Evolutionary conservation across 305 asterid species (phyloP), one percentile per base, ranked within the genome.

Genomic region (Fraxinus sp.): DNA sequence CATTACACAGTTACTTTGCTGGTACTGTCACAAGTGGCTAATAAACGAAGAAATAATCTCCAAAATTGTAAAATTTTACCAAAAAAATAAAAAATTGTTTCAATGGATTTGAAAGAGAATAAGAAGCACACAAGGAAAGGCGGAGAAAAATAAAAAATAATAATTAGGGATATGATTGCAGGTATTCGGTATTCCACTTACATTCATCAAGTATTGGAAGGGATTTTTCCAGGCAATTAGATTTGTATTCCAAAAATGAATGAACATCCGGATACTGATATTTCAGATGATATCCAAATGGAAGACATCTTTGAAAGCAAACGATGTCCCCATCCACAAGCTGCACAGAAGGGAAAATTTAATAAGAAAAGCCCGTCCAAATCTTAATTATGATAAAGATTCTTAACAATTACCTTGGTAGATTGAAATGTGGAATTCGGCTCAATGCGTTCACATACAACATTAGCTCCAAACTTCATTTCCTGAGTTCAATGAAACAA

Each of bases 301-400:
- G 74, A 86, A 85, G 85, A 81, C 79, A 80, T 82, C 86, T 90
- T 80, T 91, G 95, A 88, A 84, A 84, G 84, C 93, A 90, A 52
- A 91, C 73, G 76, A 91, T 91, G 85, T 90, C 91, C 33, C 95
- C 95, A 90, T 91, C 89, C 83, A 85, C 90, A 62, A 90, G 91
- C 93, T 91, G 91, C 86, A 83, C 79, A 80, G 26, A 85, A 55
- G 80, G 52, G 46, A 77, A 13, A 70, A 75, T 30, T 33, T 14
- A 32, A 13, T 33, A 30, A 83, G 85, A 32, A 74, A 84, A 82
- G 71, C 36, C 77, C 41, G 71, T 74, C 41, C 82, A 74, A 41
- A 62, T 22, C 16, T 28, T 70, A 80, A 72, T 41, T 13, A 20
- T 35, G 57, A 68, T 39, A 55, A 55, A 77, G 81, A 71, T 79